phyloP scores from a whole-genome alignment of 2,329 filamentous ascomycete genomes.

The Alternaria infectoria region DNA sequence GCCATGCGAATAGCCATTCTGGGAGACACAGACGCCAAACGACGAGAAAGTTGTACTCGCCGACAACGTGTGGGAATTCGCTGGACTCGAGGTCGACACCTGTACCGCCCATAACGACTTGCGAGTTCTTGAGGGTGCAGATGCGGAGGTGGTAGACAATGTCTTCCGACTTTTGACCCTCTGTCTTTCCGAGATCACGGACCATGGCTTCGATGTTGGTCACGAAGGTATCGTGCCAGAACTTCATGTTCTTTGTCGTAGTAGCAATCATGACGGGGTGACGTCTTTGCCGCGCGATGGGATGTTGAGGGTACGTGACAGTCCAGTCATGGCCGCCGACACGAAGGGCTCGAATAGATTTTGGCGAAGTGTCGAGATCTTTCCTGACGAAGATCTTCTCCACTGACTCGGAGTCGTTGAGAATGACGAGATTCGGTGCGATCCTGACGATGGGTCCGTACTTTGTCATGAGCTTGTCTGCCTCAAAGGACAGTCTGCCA shows the following conservation, averaged over 20 bases:
- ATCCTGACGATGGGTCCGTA: conserved; percentile 28
- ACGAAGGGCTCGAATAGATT: conserved; percentile 23
- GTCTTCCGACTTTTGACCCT: conserved; percentile 21
- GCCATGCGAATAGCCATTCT: conserved; percentile 26
- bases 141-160: conserved; percentile 29
- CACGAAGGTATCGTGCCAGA: conserved; percentile 18
- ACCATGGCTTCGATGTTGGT: conserved; percentile 26
- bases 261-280: conserved; percentile 31
- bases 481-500: conserved; percentile 23
- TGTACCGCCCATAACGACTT: conserved; percentile 27
- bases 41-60: conserved; percentile 30
- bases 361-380: conserved; percentile 27
- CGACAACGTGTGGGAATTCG: conserved; percentile 24
- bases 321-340: conserved; percentile 30
- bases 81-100: conserved; percentile 17
- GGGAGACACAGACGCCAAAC: conserved; percentile 28
- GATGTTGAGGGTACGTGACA: conserved; percentile 29
- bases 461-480: conserved; percentile 24
- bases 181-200: conserved; percentile 13
- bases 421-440: conserved; percentile 23
- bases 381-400: conserved; percentile 24
- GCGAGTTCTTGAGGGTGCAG: conserved; percentile 25
- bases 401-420: conserved; percentile 24
- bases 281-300: conserved; percentile 18
- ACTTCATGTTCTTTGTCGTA: conserved; percentile 25